Percentiles rank a stretch among this genome's conserved stretches.
phyloP scores from a whole-genome alignment of 2,329 filamentous ascomycete genomes.

The Neodidymelliopsis sp. region DNA sequence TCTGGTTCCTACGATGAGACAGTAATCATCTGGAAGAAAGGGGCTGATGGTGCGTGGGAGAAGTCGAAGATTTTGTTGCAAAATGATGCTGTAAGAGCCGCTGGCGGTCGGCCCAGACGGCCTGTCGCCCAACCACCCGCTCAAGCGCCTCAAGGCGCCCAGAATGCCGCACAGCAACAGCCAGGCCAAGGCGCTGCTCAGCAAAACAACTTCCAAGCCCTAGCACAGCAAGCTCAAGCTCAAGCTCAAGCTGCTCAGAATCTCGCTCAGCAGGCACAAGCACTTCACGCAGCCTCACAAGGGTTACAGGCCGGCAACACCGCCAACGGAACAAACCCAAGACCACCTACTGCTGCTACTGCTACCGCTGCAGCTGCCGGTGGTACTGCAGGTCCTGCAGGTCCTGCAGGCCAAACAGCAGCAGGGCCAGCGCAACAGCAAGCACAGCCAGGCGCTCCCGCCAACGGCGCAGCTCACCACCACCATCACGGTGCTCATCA shows the following conservation, averaged over 20 bases:
- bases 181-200: conserved; percentile 17
- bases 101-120: conserved; percentile 52
- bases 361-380: conserved; percentile 12
- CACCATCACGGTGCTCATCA: conserved; percentile 40
- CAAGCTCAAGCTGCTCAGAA: conserved; percentile 46
- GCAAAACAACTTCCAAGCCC: conserved; percentile 40
- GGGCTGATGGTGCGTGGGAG: conserved; percentile 84
- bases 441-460: conserved; percentile 26
- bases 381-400: conserved; percentile 6
- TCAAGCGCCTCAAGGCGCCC: conserved; percentile 22
- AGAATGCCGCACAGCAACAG: conserved; percentile 27
- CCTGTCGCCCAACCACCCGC: conserved; percentile 32
- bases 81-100: conserved; percentile 66
- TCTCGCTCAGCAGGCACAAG: conserved; percentile 46
- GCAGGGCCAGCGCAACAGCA: conserved; percentile 21
- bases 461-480: conserved; percentile 29
- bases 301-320: conserved; percentile 27
- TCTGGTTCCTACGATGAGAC: conserved; percentile 96
- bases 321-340: conserved; percentile 15
- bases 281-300: conserved; percentile 46
- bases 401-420: conserved; percentile 12
- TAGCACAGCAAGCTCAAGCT: conserved; percentile 48
- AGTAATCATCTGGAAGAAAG: conserved; percentile 92
- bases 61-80: conserved; percentile 77
- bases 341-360: conserved; percentile 6